phyloP scores from a whole-genome alignment of 495 filamentous ascomycete species.

The Xylaria longipes region DNA sequence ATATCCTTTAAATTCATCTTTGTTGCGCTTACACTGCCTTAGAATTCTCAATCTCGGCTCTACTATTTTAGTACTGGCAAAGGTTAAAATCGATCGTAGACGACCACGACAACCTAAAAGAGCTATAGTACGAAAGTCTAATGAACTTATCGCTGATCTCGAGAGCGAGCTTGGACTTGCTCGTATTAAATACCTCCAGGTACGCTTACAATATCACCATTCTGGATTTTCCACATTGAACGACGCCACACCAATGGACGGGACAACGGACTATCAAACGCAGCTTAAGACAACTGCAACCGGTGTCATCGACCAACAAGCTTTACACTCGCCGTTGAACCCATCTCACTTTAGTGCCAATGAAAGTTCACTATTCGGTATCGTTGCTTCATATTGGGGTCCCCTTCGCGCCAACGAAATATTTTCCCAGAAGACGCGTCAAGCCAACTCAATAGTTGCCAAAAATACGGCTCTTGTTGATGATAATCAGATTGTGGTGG shows the following conservation, averaged over 20 bases:
- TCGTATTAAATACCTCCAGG: constrained; percentile 49
- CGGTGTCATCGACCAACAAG: constrained; percentile 50
- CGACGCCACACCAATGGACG: constrained; percentile 23
- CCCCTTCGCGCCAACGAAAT: constrained; percentile 43
- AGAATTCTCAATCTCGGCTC: constrained; percentile 47
- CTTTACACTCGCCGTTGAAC: constrained; percentile 39
- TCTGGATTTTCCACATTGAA: constrained; percentile 50
- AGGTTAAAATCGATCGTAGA: constrained; percentile 36
- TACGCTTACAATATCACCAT: constrained; percentile 55
- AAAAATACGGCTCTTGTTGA: neutral
- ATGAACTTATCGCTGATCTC: constrained; percentile 58
- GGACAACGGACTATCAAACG: constrained; percentile 40
- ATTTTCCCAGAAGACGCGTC: constrained; percentile 44
- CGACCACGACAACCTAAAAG: constrained; percentile 27
- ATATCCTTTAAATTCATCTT: neutral
- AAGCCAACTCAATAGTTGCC: neutral
- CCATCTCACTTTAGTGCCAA: constrained; percentile 45
- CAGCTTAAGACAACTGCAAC: constrained; percentile 50
- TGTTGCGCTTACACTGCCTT: constrained; percentile 20
- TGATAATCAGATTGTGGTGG: neutral
- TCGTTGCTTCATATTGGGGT: constrained; percentile 55
- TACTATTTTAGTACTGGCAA: constrained; percentile 48
- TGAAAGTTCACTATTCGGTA: constrained; percentile 47
- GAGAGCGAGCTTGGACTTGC: constrained; percentile 54
- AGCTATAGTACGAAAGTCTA: constrained; percentile 43